Base-by-base conservation (phyloP, 2,329 filamentous ascomycete genomes). In the Pyrenophora seminiperda region DNA sequence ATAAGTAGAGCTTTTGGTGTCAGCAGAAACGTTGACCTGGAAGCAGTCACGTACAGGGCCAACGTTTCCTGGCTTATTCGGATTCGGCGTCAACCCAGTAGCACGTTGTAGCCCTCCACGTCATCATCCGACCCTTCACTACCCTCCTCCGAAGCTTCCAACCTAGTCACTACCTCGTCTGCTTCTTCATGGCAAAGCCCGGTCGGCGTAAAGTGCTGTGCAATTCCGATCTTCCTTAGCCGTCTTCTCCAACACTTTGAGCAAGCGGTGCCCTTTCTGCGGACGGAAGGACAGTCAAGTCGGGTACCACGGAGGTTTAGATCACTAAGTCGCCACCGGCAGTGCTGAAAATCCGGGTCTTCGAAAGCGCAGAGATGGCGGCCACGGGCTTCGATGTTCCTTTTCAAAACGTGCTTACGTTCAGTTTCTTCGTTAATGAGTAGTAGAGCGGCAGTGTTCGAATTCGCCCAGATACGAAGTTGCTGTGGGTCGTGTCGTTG, bases 171-270 rank as follows among this genome's bases (percentile, higher is more conserved):
- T 31, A 42, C 20, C 42, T 50, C 62, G 32, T 65, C 61, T 20
- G 55, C 61, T 52, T 66, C 59, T 43, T 67, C 65, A 62, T 67
- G 63, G 46, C 63, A 67, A 13, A 67, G 44, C 39, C 65, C 63
- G 13, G 53, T 59, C 14, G 65, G 61, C 34, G 62, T 67, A 41
- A 68, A 66, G 44, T 65, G 60, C 36, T 67, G 59, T 20, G 62
- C 47, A 14, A 65, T 54, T 13, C 27, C 45, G 40, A 67, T 61
- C 46, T 64, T 66, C 14, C 59, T 52, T 2, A 65, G 52, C 45
- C 60, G 53, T 27, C 54, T 51, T 14, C 45, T 59, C 63, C 65
- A 69, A 40, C 63, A 68, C 56, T 51, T 58, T 9, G 41, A 14
- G 40, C 64, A 68, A 27, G 64, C 63, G 34, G 49, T 34, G 7